Conservation (phyloP, 495 filamentous ascomycete genomes). For the Paragyromitra xinjiangensis region DNA sequence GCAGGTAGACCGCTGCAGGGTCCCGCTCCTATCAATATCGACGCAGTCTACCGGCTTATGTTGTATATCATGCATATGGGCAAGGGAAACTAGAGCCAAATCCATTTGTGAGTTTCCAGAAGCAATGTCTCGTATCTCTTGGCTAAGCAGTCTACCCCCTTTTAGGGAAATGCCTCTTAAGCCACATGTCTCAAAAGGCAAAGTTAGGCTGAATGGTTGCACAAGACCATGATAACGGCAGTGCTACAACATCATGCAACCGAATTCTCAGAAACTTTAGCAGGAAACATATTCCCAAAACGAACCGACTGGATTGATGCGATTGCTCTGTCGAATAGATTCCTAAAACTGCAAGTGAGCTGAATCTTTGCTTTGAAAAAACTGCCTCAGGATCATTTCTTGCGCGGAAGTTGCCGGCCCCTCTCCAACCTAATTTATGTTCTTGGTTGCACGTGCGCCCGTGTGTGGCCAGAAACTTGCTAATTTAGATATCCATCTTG, state of each 20-base stretch:
- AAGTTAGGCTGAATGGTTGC: conserved; percentile 36
- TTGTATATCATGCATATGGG: neutral
- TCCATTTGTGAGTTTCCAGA: neutral
- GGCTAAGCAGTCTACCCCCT: neutral
- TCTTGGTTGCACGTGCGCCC: neutral
- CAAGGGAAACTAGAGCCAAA: neutral
- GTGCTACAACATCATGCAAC: conserved; percentile 14
- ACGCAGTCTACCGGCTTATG: neutral
- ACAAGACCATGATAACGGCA: neutral
- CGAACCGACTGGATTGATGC: neutral
- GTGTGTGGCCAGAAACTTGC: neutral
- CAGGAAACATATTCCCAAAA: conserved; percentile 20
- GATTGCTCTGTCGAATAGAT: neutral
- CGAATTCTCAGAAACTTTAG: neutral
- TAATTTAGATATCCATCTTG: neutral
- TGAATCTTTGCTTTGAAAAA: neutral
- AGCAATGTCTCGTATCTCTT: neutral
- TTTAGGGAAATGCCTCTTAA: conserved; percentile 5
- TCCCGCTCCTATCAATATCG: neutral
- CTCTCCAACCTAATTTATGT: neutral
- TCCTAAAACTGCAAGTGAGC: neutral
- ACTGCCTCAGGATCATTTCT: neutral
- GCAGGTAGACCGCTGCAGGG: too few species aligned
- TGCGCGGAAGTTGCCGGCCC: neutral
- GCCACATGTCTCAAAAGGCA: conserved; percentile 1